Base-by-base conservation (phyloP, 495 filamentous ascomycete genomes). In the Penicillium egyptiacum region DNA sequence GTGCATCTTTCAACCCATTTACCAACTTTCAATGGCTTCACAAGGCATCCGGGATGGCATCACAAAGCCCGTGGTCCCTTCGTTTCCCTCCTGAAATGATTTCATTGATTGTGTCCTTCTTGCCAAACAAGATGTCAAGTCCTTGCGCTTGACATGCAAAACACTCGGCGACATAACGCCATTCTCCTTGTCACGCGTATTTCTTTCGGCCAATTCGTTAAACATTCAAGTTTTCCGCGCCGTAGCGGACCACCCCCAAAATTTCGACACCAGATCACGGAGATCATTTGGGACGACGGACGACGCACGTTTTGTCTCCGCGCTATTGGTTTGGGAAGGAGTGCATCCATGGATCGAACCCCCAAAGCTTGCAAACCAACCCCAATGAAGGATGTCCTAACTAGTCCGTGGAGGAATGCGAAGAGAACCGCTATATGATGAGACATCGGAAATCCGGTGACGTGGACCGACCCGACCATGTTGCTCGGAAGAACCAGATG, bases 231-330 rank as follows among this genome's bases (percentile, higher is more conserved):
- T 55, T 22, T 55, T 55, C 41, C 20, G 25, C 14, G 43, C 53
- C 2, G 16, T 55, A 10, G 53, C 53, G 11, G 33, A 55, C 44
- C 53, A 55, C 30, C 43, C 43, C n/a, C n/a, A 11, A 49, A 39
- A 3, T 48, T 55, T 49, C 33, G 43, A 22, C 33, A 48, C 4
- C 5, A 48, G 30, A 33, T 55, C 12, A 47, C 14, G 25, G 53
- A 55, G 26, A 48, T 55, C 30, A 42, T 55, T 12, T 55, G 33
- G 44, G 53, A 55, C 43, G 53, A 55, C 4, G 53, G n/a, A n/a
- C n/a, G n/a, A n/a, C n/a, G n/a, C 53, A n/a, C 44, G 44, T 5
- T 47, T 55, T 31, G 26, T 47, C 0, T 9, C 14, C 14, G 44
- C 22, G 25, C 44, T 12, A 3, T 30, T 31, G 14, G 7, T 1